Evolutionary conservation across 768 basidiomycete genomes (phyloP).

Genomic region (Panellus pusillus): DNA sequence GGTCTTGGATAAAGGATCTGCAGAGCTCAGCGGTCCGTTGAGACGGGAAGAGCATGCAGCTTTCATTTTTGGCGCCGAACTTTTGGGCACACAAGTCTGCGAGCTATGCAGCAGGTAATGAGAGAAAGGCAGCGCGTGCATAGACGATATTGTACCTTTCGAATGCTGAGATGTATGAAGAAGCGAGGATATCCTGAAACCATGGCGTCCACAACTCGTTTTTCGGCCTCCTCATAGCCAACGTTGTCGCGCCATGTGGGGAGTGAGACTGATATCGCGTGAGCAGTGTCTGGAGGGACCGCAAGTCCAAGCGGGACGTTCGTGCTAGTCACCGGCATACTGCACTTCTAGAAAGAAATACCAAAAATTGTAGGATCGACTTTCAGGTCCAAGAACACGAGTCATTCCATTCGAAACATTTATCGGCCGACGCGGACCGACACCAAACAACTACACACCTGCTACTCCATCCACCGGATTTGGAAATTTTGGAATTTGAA

Average conservation of each 20-base stretch:
- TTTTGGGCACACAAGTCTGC: slow-evolving; percentile 73
- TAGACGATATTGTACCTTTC: slow-evolving; percentile 56
- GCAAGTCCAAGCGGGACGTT: slow-evolving; percentile 34
- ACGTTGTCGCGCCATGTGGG: slow-evolving; percentile 90
- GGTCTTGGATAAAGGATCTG: slow-evolving; percentile 65
- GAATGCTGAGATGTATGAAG: slow-evolving; percentile 85
- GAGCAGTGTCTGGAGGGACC: slow-evolving; percentile 57
- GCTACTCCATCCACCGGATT: neutral
- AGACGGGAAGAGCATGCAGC: slow-evolving; percentile 78
- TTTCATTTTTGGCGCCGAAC: slow-evolving; percentile 71
- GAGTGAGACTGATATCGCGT: slow-evolving; percentile 79
- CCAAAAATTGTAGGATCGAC: no score
- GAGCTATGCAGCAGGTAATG: slow-evolving; percentile 50
- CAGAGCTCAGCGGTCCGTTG: slow-evolving; percentile 72
- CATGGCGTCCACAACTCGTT: slow-evolving; percentile 77
- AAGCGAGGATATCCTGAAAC: slow-evolving; percentile 92
- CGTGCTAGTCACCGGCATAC: neutral
- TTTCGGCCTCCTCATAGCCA: slow-evolving; percentile 87
- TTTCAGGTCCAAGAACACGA: neutral
- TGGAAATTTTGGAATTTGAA: neutral
- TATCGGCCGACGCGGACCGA: neutral
- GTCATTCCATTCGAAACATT: neutral
- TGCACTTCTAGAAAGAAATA: no score
- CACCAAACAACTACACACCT: neutral
- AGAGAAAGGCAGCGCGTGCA: neutral